Evolutionary conservation across 2,329 filamentous ascomycete species (phyloP).

Genomic region (Hansfordia pulvinata): DNA sequence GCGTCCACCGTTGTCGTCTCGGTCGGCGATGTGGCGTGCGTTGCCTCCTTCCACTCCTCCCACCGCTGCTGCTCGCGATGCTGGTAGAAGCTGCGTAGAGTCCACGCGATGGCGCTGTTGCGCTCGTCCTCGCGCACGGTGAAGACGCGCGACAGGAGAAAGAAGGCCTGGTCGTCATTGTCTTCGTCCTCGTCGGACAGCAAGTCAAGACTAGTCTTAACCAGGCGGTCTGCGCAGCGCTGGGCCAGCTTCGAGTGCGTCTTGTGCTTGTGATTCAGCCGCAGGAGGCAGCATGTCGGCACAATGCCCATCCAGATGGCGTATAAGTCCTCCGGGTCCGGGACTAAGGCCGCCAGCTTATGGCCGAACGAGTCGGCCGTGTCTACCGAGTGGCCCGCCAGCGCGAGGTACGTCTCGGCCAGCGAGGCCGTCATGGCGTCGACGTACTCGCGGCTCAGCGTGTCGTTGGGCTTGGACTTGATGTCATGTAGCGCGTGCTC

Average conservation of each 20-base stretch:
- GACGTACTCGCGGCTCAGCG: slow-evolving; percentile 8
- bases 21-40: slow-evolving; percentile 1
- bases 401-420: slow-evolving; percentile 11
- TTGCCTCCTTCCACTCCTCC: slow-evolving; percentile 8
- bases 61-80: slow-evolving; percentile 8
- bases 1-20: not conserved
- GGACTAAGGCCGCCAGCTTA: slow-evolving; percentile 9
- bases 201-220: slow-evolving; percentile 12
- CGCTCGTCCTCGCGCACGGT: slow-evolving; percentile 9
- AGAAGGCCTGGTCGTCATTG: slow-evolving; percentile 14
- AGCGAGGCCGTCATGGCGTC: slow-evolving; percentile 10
- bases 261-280: slow-evolving; percentile 12
- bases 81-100: slow-evolving; percentile 11
- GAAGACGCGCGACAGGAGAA: slow-evolving; percentile 10
- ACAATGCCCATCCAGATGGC: slow-evolving; percentile 9
- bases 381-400: slow-evolving; percentile 9
- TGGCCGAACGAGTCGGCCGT: slow-evolving; percentile 9
- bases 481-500: slow-evolving; percentile 11
- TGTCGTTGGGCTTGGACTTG: slow-evolving; percentile 10
- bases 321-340: slow-evolving; percentile 7
- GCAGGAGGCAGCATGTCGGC: slow-evolving; percentile 12
- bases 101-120: slow-evolving; percentile 11
- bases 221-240: slow-evolving; percentile 9
- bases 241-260: slow-evolving; percentile 6
- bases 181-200: slow-evolving; percentile 14